These are phyloP conservation scores for Lentinula detonsa DNA, from an alignment of 768 basidiomycete species.

Conservation along the genomic window DNA sequence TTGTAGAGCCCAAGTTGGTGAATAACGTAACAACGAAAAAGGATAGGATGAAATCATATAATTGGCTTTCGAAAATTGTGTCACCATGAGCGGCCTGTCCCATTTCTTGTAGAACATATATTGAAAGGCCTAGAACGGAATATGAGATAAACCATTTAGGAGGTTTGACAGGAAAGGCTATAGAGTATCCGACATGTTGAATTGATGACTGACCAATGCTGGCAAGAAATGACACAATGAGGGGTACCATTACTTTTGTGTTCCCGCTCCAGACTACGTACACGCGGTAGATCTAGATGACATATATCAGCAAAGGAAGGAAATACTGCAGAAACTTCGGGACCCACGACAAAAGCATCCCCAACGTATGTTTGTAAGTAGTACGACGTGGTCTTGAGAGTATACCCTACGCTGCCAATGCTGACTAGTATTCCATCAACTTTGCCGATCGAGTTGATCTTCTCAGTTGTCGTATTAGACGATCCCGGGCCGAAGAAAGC, in stretches of 20 bases:
- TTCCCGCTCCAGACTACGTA: conserved; percentile 1
- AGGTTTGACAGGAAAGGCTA: not conserved
- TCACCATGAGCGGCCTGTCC: not conserved
- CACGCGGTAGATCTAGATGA: not conserved
- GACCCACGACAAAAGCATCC: not conserved
- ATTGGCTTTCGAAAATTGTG: not conserved
- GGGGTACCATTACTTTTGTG: not conserved
- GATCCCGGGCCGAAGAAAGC: not conserved
- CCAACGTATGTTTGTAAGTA: not conserved
- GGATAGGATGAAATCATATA: not conserved
- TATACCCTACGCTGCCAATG: not conserved
- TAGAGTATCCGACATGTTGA: not conserved
- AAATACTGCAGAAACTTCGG: too few relatives aligned
- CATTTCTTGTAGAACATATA: not conserved
- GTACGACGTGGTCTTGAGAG: not conserved
- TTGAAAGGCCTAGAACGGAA: not conserved
- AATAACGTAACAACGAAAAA: not conserved
- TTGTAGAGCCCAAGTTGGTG: not conserved
- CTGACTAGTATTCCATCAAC: not conserved
- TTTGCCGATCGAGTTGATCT: not conserved
- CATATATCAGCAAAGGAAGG: not conserved
- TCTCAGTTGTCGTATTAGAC: not conserved
- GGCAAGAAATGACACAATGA: not conserved
- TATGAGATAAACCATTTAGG: not conserved
- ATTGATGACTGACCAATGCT: not conserved